A percentile compares a stretch with the other conserved stretches of the same genome.
phyloP scores from a whole-genome alignment of 2,329 filamentous ascomycete genomes.

The Tetracladium maxilliforme region DNA sequence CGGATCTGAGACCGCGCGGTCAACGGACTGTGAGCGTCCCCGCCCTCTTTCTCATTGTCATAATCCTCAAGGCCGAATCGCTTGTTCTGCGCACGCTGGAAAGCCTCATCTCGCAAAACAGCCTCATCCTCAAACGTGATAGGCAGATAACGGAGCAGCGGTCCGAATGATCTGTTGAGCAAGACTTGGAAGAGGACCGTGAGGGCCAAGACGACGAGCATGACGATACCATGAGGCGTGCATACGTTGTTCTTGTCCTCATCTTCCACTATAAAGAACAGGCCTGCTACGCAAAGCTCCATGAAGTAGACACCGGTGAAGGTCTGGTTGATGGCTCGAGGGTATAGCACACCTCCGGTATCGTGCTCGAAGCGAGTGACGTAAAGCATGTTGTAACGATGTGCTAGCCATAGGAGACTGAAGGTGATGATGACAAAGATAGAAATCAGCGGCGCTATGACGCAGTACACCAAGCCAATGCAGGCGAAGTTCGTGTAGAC shows the following conservation, averaged over 20 bases:
- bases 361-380: conserved; percentile 82
- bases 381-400: conserved; percentile 94
- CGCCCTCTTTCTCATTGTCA: conserved; percentile 27
- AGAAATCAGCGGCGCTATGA: conserved; percentile 81
- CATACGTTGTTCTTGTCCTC: conserved; percentile 39
- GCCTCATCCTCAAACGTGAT: conserved; percentile 95
- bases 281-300: conserved; percentile 76
- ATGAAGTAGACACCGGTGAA: conserved; percentile 93
- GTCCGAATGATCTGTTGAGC: conserved; percentile 70
- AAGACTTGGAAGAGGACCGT: conserved; percentile 69
- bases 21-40: too few relatives aligned
- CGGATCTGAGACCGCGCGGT: too few relatives aligned
- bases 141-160: conserved; percentile 76
- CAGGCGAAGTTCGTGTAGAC: conserved; percentile 95
- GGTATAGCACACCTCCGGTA: conserved; percentile 85
- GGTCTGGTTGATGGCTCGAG: conserved; percentile 83
- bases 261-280: conserved; percentile 69
- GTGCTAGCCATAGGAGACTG: conserved; percentile 79
- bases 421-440: conserved; percentile 92
- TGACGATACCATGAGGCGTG: conserved; percentile 65
- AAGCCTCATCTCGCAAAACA: conserved; percentile 77
- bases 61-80: conserved; percentile 49
- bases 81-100: conserved; percentile 61
- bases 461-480: conserved; percentile 77
- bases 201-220: conserved; percentile 60